Conservation (phyloP, 169 alveolate genomes). For the Plasmodium inui region DNA sequence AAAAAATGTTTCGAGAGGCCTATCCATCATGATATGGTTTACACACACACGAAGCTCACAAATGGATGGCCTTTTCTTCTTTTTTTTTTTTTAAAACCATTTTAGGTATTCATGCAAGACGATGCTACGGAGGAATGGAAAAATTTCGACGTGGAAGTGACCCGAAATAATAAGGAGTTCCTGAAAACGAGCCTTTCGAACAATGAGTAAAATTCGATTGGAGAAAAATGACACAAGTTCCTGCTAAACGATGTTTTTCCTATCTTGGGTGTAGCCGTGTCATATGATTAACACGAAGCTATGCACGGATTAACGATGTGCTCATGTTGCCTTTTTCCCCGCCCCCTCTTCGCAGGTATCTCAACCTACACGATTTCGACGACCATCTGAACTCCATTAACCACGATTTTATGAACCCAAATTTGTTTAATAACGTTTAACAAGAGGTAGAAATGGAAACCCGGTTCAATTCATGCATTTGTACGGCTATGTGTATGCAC, state of each 20-base stretch:
- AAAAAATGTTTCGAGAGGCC: not conserved
- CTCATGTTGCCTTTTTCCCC: not conserved
- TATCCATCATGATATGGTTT: not conserved
- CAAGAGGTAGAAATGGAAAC: not conserved
- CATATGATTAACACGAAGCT: not conserved
- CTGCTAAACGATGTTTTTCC: not conserved
- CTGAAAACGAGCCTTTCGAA: slow-evolving; percentile 37
- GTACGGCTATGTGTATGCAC: not conserved
- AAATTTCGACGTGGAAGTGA: not conserved
- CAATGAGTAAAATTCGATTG: slow-evolving; percentile 16
- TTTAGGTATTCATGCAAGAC: slow-evolving; percentile 38
- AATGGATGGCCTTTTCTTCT: not conserved
- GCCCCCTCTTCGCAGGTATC: slow-evolving; percentile 10
- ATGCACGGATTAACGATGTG: not conserved
- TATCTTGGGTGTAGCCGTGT: not conserved
- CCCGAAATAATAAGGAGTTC: slow-evolving; percentile 36
- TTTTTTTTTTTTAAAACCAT: slow-evolving; percentile 16
- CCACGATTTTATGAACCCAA: slow-evolving; percentile 66
- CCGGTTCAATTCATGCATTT: not conserved
- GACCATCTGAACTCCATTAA: slow-evolving; percentile 64
- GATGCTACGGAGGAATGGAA: slow-evolving; percentile 24
- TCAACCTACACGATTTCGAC: slow-evolving; percentile 60
- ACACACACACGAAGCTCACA: not conserved
- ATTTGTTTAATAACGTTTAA: slow-evolving; percentile 39
- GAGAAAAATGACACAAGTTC: not conserved